These are phyloP conservation scores for Termitomyces sp. DNA, from an alignment of 768 basidiomycete species.

Conservation along the genomic window DNA sequence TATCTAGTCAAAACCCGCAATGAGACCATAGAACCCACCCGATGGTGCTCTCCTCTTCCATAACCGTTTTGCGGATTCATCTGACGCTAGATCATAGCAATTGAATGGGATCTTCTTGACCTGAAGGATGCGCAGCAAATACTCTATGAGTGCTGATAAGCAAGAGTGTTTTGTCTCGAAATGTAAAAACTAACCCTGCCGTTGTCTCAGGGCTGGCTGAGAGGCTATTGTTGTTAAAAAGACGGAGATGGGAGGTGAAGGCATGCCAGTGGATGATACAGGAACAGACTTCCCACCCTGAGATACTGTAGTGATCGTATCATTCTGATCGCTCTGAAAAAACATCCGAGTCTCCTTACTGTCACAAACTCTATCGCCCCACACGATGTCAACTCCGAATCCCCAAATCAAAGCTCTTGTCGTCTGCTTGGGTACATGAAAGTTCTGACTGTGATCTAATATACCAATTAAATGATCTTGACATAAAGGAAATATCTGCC, in stretches of 20 bases:
- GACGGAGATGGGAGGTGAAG: constrained; percentile 77
- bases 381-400: constrained; percentile 7
- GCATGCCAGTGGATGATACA: constrained; percentile 34
- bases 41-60: constrained; percentile 80
- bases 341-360: neutral
- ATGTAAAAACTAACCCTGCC: constrained; percentile 49
- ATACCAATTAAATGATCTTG: neutral
- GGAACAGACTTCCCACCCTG: neutral
- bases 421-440: constrained; percentile 54
- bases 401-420: constrained; percentile 43
- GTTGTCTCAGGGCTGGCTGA: constrained; percentile 68
- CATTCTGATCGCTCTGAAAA: neutral
- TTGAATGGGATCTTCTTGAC: constrained; percentile 80
- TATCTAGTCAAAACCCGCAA: neutral
- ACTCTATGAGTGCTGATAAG: constrained; percentile 42
- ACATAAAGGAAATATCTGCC: constrained; percentile 68
- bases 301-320: neutral
- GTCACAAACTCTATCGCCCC: neutral
- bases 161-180: neutral
- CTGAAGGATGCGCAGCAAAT: constrained; percentile 75
- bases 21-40: constrained; percentile 31
- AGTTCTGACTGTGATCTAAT: neutral
- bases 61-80: constrained; percentile 70
- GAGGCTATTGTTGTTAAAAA: constrained; percentile 89
- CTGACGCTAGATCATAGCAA: constrained; percentile 81